These are phyloP conservation scores for Fragaria iinumae DNA, from an alignment of 306 rosid genomes.

Conservation along the genomic window DNA sequence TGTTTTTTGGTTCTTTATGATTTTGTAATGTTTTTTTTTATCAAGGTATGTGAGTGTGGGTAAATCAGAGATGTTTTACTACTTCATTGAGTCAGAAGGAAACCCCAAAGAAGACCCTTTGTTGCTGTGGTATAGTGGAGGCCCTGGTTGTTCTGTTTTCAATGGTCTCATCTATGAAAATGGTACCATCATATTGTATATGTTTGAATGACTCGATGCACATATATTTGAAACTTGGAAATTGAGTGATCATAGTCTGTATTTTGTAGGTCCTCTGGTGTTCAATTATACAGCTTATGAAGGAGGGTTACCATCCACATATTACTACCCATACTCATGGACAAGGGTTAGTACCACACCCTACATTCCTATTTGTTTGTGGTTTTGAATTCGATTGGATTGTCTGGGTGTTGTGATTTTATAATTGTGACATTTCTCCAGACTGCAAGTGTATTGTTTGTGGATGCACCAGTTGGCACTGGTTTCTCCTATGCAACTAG, in stretches of 20 bases:
- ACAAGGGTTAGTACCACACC: constrained; percentile 9
- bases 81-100: constrained; percentile 23
- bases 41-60: constrained; percentile 7
- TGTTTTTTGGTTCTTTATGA: neutral
- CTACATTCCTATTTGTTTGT: neutral
- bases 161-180: constrained; percentile 12
- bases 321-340: constrained; percentile 25
- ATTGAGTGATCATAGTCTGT: neutral
- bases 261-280: constrained; percentile 17
- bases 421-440: neutral
- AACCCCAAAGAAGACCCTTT: constrained; percentile 18
- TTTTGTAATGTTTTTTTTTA: neutral
- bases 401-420: neutral
- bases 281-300: constrained; percentile 6
- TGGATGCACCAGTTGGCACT: constrained; percentile 30
- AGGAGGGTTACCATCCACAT: constrained; percentile 15
- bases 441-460: constrained; percentile 24
- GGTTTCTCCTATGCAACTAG: constrained; percentile 29
- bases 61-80: constrained; percentile 22
- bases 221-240: neutral
- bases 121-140: constrained; percentile 17
- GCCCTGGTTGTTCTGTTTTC: constrained; percentile 26
- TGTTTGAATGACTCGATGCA: neutral
- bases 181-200: neutral
- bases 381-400: neutral